These are phyloP conservation scores for Streptanthus diversifolius DNA, from an alignment of 345 rosid genomes.

Conservation along the genomic window DNA sequence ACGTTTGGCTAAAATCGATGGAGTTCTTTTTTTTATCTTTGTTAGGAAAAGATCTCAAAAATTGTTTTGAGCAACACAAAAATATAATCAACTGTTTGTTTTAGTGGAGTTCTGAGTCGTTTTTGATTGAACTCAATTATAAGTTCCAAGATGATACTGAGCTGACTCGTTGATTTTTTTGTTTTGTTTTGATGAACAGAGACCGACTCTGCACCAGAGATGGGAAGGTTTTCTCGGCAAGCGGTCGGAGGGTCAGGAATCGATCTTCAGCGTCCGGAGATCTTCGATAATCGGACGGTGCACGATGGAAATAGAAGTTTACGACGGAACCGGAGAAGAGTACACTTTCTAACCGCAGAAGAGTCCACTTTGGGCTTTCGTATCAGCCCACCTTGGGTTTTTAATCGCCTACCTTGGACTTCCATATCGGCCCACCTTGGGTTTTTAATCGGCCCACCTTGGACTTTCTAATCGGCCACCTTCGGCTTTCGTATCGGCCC, in stretches of 20 bases:
- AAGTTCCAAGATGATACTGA: slow-evolving; percentile 8
- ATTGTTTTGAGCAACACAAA: neutral
- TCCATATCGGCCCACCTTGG: too few relatives aligned
- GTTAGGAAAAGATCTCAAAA: slow-evolving; percentile 4
- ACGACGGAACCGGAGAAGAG: slow-evolving; percentile 52
- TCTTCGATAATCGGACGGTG: slow-evolving; percentile 65
- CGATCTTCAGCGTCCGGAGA: slow-evolving; percentile 63
- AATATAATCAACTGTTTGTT: neutral
- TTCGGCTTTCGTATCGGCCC: too few relatives aligned
- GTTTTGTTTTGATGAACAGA: slow-evolving; percentile 33
- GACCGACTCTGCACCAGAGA: slow-evolving; percentile 64
- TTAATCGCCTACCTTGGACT: too few relatives aligned
- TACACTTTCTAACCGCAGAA: too few relatives aligned
- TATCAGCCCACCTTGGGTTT: too few relatives aligned
- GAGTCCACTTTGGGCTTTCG: too few relatives aligned
- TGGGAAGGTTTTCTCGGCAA: slow-evolving; percentile 72
- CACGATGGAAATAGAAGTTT: slow-evolving; percentile 52
- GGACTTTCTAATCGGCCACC: too few relatives aligned
- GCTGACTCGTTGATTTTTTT: slow-evolving; percentile 17
- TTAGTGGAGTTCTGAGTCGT: neutral
- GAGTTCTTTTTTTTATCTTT: neutral
- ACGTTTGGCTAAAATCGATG: neutral
- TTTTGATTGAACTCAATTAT: too few relatives aligned
- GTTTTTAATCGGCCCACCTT: too few relatives aligned
- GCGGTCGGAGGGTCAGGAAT: slow-evolving; percentile 62